Conservation (phyloP, 768 basidiomycete species). For the Candolleomyces eurysporus region DNA sequence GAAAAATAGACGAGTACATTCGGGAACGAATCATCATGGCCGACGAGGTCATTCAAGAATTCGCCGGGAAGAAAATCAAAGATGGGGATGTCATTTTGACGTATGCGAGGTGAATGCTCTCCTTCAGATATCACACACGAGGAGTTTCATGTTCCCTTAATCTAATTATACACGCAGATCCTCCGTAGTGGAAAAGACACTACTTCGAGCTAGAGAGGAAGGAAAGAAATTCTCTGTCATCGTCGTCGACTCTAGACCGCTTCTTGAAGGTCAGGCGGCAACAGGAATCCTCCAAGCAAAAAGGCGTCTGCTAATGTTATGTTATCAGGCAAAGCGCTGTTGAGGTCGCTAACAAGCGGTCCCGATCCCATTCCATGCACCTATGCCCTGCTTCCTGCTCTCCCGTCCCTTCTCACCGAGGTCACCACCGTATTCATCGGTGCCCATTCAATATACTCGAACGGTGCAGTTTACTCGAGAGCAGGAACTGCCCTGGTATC, state of each 20-base stretch:
- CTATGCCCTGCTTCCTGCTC: conserved; percentile 86
- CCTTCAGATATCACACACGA: background rate
- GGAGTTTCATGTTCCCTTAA: background rate
- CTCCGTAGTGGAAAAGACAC: conserved; percentile 88
- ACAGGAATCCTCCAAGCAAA: conserved; percentile 2
- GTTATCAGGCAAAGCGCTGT: conserved; percentile 70
- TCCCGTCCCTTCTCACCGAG: conserved; percentile 76
- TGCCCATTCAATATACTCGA: conserved; percentile 91
- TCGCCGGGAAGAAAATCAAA: conserved; percentile 90
- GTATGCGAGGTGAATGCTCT: conserved; percentile 69
- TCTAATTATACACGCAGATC: conserved; percentile 51
- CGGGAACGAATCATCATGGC: conserved; percentile 91
- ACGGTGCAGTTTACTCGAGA: conserved; percentile 90
- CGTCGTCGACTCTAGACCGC: conserved; percentile 91
- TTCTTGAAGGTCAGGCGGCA: conserved; percentile 71
- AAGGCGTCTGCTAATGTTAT: background rate
- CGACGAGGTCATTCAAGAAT: conserved; percentile 88
- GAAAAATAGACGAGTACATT: conserved; percentile 90
- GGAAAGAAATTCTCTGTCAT: conserved; percentile 86
- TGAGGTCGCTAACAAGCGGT: conserved; percentile 65
- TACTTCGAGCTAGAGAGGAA: conserved; percentile 71
- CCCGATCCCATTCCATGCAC: conserved; percentile 72
- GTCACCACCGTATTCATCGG: conserved; percentile 87
- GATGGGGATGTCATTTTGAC: conserved; percentile 91
- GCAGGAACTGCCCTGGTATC: conserved; percentile 95